phyloP scores from a whole-genome alignment of 2,329 filamentous ascomycete species.

The Ophiostoma ulmi region DNA sequence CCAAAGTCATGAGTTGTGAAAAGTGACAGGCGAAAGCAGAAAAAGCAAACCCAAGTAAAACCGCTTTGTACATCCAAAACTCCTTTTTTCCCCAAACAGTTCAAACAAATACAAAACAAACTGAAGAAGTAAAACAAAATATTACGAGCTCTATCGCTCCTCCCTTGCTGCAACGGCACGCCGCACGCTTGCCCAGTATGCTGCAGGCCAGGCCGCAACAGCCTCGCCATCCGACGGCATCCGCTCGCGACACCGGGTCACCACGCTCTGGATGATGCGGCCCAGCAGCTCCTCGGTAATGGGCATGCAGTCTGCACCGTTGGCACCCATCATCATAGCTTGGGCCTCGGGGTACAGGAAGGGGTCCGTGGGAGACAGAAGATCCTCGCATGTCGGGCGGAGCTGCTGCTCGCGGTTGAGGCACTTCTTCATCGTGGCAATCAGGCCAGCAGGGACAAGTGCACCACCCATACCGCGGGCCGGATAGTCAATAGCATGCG shows the following conservation, averaged over 20 bases:
- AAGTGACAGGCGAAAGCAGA: slow-evolving; percentile 9
- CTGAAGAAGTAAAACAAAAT: not conserved
- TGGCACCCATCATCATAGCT: slow-evolving; percentile 26
- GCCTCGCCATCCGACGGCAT: slow-evolving; percentile 56
- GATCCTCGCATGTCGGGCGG: slow-evolving; percentile 59
- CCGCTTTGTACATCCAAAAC: not conserved
- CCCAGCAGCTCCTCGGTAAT: slow-evolving; percentile 59
- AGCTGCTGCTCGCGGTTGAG: slow-evolving; percentile 57
- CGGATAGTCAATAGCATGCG: slow-evolving; percentile 67
- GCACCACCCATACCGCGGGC: slow-evolving; percentile 62
- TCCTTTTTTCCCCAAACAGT: slow-evolving; percentile 1
- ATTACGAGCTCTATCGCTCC: slow-evolving; percentile 21
- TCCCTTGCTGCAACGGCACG: slow-evolving; percentile 44
- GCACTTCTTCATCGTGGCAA: slow-evolving; percentile 59
- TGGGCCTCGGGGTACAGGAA: slow-evolving; percentile 57
- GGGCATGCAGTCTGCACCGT: slow-evolving; percentile 45
- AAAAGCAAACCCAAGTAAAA: slow-evolving; percentile 12
- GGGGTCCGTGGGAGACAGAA: slow-evolving; percentile 54
- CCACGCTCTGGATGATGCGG: slow-evolving; percentile 59
- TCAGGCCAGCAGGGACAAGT: slow-evolving; percentile 53
- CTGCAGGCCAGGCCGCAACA: slow-evolving; percentile 52
- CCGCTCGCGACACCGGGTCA: slow-evolving; percentile 52
- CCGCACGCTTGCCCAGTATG: slow-evolving; percentile 56
- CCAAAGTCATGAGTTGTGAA: slow-evolving; percentile 12
- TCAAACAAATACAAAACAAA: slow-evolving; percentile 1